Base-by-base conservation (phyloP, 495 filamentous ascomycete species). In the Polyplosphaeria fusca region DNA sequence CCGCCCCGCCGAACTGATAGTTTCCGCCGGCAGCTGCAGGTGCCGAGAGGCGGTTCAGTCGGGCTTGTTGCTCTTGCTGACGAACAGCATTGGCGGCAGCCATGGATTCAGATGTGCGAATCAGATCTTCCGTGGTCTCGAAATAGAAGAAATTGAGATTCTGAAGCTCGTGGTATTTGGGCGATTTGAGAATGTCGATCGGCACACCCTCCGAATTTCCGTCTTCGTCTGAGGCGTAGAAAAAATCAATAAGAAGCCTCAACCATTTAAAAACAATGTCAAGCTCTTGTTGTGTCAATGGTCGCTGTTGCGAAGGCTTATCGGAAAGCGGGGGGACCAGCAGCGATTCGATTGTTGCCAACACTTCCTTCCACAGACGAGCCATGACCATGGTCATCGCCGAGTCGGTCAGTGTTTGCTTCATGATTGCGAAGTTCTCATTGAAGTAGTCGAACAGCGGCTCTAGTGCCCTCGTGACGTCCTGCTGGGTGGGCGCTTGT, bases 401-500 rank as follows among this genome's bases (percentile, higher is more conserved):
- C 47, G 89, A 82, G 28, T 86, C 85, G 1, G 94, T 97, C 25
- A 99, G 77, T 0, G 91, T 96, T 70, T 90, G 83, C 72, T 96
- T 95, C 89, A 99, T 93, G 67, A 96, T 96, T 32, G 90, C 91
- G 66, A 99, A 99, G 66, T 99, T 99, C 68, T 96, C 94, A 67
- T 97, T 89, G 67, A 99, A 97, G 69, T 99, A 99, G 50, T 84
- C 82, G 63, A 96, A 94, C n/a, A 99, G 79, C 2, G 91, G 89
- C 54, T 85, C 85, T 9, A 99, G 73, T 2, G 89, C 90, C 58
- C 84, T 85, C 59, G 86, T 85, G 37, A 96, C 78, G 37, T 97
- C 90, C 0, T 76, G 77, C 25, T 82, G 76, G 0, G 87, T 86
- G 4, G 89, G 73, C 1, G 78, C 77, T 23, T 82, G 77, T 11